Evolutionary conservation across 2,329 filamentous ascomycete genomes (phyloP).

Genomic region (Didymella sp.): DNA sequence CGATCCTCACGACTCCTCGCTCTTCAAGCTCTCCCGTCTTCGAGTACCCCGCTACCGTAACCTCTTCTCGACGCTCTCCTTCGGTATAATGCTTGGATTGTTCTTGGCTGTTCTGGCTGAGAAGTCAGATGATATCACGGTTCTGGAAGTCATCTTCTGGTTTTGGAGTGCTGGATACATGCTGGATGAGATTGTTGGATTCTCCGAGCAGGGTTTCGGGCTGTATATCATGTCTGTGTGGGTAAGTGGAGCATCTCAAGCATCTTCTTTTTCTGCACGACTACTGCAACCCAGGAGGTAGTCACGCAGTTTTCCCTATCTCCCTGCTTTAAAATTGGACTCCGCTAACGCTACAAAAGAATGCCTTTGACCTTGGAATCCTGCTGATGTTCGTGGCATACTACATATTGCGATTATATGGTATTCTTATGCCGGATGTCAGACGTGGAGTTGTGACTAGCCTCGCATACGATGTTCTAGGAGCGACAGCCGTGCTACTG

Average conservation of each 20-base stretch:
- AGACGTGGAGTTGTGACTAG: slow-evolving; percentile 73
- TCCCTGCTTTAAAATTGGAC: too few relatives aligned
- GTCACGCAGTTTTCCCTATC: too few relatives aligned
- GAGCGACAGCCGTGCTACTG: slow-evolving; percentile 86
- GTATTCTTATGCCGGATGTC: slow-evolving; percentile 80
- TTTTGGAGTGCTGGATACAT: slow-evolving; percentile 98
- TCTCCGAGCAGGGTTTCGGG: slow-evolving; percentile 95
- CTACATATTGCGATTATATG: slow-evolving; percentile 87
- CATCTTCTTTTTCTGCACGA: neutral
- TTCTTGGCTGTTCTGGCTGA: slow-evolving; percentile 83
- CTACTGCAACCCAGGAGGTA: too few relatives aligned
- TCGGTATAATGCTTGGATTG: slow-evolving; percentile 81
- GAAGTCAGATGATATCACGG: slow-evolving; percentile 80
- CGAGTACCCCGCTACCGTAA: slow-evolving; percentile 92
- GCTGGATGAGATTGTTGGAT: slow-evolving; percentile 93
- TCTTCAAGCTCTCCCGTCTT: slow-evolving; percentile 89
- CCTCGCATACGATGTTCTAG: slow-evolving; percentile 92
- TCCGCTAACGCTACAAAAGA: slow-evolving; percentile 63
- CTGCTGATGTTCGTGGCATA: slow-evolving; percentile 84
- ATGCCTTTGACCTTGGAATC: slow-evolving; percentile 91
- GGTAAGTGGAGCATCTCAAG: slow-evolving; percentile 68
- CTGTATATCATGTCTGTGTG: slow-evolving; percentile 66
- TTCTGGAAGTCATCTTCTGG: slow-evolving; percentile 90
- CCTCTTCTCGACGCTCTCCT: slow-evolving; percentile 85
- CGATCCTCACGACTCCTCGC: slow-evolving; percentile 85